phyloP scores from a whole-genome alignment of 331 rosid genomes.

The Rhamnella rubrinervis region DNA sequence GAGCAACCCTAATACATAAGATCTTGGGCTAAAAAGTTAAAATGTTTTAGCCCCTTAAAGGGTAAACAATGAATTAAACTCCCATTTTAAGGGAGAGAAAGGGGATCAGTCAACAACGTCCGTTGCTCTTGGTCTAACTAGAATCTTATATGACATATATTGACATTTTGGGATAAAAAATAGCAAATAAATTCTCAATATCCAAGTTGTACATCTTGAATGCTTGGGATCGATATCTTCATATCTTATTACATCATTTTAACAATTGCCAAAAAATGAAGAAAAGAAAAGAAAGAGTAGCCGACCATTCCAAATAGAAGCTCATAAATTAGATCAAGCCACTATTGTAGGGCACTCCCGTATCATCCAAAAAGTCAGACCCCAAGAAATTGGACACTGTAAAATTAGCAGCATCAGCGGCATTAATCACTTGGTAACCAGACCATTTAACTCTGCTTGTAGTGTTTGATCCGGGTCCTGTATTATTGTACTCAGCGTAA shows the following conservation, averaged over 20 bases:
- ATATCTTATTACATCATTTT: background rate
- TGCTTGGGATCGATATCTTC: background rate
- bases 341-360: slow-evolving; percentile 57
- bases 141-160: background rate
- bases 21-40: no score
- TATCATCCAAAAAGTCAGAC: slow-evolving; percentile 55
- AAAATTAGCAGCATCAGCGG: slow-evolving; percentile 49
- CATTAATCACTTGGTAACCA: slow-evolving; percentile 51
- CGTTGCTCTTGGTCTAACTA: no score
- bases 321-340: slow-evolving; percentile 23
- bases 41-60: no score
- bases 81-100: no score
- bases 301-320: background rate
- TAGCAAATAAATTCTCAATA: background rate
- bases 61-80: no score
- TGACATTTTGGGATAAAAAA: background rate
- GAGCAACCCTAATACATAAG: no score
- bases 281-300: background rate
- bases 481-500: slow-evolving; percentile 56
- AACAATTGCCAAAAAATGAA: background rate
- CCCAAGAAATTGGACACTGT: slow-evolving; percentile 50
- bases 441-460: slow-evolving; percentile 49
- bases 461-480: slow-evolving; percentile 51
- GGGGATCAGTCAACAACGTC: no score
- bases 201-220: background rate